A percentile compares a stretch with the other conserved stretches of the same genome.
These are phyloP conservation scores for Podaxis sp. DNA, from an alignment of 768 basidiomycete genomes.

Conservation along the genomic window DNA sequence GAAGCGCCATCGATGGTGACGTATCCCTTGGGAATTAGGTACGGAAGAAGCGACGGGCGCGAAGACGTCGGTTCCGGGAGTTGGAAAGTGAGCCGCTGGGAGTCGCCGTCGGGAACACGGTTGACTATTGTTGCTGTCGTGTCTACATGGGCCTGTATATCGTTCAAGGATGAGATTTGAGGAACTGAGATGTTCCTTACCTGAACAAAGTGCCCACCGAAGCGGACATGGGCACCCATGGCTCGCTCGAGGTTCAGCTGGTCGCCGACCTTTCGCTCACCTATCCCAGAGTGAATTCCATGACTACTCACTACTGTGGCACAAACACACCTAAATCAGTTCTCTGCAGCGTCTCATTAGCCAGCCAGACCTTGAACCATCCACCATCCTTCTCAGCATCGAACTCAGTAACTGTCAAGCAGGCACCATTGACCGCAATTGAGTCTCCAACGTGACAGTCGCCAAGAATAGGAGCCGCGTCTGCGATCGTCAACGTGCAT, in stretches of 20 bases:
- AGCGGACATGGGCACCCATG: constrained; percentile 87
- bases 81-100: constrained; percentile 81
- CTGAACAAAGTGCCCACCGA: constrained; percentile 98
- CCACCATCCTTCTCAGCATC: constrained; percentile 59
- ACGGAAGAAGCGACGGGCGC: constrained; percentile 68
- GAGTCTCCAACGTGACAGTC: constrained; percentile 96
- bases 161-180: neutral
- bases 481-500: constrained; percentile 76
- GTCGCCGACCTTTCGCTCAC: constrained; percentile 75
- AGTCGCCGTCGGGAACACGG: constrained; percentile 77
- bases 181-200: constrained; percentile 35
- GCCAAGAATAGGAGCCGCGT: constrained; percentile 69
- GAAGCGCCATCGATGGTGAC: constrained; percentile 93
- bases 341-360: constrained; percentile 89
- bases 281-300: constrained; percentile 36
- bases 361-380: constrained; percentile 92
- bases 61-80: constrained; percentile 58
- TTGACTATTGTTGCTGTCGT: constrained; percentile 76
- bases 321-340: constrained; percentile 79
- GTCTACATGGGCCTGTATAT: constrained; percentile 86
- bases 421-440: constrained; percentile 85
- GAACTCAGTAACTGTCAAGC: constrained; percentile 90
- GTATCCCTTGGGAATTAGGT: constrained; percentile 93
- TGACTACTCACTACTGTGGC: neutral
- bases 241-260: constrained; percentile 93